phyloP scores from a whole-genome alignment of 768 basidiomycete genomes.

The Trametes elegans region DNA sequence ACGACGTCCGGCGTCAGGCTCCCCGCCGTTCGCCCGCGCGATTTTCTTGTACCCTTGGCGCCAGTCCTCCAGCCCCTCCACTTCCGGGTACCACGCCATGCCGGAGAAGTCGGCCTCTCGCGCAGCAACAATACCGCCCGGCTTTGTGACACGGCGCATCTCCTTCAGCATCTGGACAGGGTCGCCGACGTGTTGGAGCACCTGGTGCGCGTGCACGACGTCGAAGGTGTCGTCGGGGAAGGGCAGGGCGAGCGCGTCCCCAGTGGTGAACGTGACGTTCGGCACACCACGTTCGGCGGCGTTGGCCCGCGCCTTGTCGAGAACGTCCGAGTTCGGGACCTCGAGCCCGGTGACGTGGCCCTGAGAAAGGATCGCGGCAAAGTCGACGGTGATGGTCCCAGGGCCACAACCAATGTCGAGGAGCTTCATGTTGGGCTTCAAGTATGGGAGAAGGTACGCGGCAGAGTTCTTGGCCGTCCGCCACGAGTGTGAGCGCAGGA shows the following conservation, averaged over 20 bases:
- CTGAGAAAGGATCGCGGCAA: conserved; percentile 38
- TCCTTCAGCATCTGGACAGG: conserved; percentile 41
- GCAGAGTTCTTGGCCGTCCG: conserved; percentile 43
- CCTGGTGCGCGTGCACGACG: conserved; percentile 49
- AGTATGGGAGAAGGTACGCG: conserved; percentile 36
- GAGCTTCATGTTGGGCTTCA: conserved; percentile 39
- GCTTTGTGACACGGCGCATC: conserved; percentile 46
- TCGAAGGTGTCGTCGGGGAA: conserved; percentile 45
- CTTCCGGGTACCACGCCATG: conserved; percentile 37
- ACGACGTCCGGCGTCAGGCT: conserved; percentile 40
- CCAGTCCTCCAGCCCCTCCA: conserved; percentile 33
- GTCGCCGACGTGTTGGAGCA: conserved; percentile 46
- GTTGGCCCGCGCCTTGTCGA: conserved; percentile 34
- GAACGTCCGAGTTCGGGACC: conserved; percentile 28
- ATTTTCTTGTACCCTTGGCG: conserved; percentile 30
- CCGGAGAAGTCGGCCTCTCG: conserved; percentile 41
- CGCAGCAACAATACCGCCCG: conserved; percentile 44
- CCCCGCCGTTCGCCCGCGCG: conserved; percentile 34
- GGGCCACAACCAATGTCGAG: conserved; percentile 55
- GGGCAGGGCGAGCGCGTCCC: conserved; percentile 37
- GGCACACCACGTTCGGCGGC: conserved; percentile 29
- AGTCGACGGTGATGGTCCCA: conserved; percentile 46
- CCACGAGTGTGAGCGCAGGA: conserved; percentile 25
- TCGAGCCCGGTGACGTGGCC: conserved; percentile 48
- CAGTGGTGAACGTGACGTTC: conserved; percentile 41